Conservation (phyloP, 345 rosid species). For the Mallotus nudiflorus region DNA sequence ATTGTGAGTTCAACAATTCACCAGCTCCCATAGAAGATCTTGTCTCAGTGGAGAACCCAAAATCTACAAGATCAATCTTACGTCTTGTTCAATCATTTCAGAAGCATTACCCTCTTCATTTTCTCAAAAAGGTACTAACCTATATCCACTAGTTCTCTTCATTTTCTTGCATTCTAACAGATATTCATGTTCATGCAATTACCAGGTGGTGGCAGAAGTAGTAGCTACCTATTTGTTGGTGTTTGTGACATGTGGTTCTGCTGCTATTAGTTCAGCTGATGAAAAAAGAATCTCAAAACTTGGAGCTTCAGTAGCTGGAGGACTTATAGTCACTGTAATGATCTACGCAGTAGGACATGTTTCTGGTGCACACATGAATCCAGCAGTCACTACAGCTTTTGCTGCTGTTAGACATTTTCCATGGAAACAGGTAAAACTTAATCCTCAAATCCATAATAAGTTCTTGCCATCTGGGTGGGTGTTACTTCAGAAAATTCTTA, state of each 20-base stretch:
- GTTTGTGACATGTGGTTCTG: conserved; percentile 58
- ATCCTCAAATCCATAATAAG: too few species aligned
- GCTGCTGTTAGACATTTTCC: conserved; percentile 54
- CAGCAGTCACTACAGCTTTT: conserved; percentile 64
- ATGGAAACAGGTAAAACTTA: conserved; percentile 44
- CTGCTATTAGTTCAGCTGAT: conserved; percentile 40
- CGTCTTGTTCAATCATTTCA: conserved; percentile 11
- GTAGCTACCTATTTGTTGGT: conserved; percentile 60
- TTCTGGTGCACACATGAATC: conserved; percentile 81
- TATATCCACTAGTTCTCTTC: neutral
- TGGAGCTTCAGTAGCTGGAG: conserved; percentile 62
- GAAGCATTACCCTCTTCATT: conserved; percentile 39
- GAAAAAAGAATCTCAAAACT: conserved; percentile 42
- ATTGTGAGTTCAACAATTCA: conserved; percentile 11
- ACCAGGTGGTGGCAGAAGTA: conserved; percentile 59
- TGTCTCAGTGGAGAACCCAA: conserved; percentile 12
- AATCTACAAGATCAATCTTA: neutral
- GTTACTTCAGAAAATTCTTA: too few species aligned
- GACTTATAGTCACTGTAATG: conserved; percentile 67
- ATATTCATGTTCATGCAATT: too few species aligned
- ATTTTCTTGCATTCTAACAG: neutral
- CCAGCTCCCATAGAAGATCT: conserved; percentile 1
- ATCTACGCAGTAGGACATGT: conserved; percentile 69
- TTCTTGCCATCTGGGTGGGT: too few species aligned
- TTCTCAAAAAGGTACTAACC: conserved; percentile 41